Percentiles rank a stretch among this genome's conserved stretches.
Conservation (phyloP, 176 grass and related monocot genomes). For the Carex scoparia region DNA sequence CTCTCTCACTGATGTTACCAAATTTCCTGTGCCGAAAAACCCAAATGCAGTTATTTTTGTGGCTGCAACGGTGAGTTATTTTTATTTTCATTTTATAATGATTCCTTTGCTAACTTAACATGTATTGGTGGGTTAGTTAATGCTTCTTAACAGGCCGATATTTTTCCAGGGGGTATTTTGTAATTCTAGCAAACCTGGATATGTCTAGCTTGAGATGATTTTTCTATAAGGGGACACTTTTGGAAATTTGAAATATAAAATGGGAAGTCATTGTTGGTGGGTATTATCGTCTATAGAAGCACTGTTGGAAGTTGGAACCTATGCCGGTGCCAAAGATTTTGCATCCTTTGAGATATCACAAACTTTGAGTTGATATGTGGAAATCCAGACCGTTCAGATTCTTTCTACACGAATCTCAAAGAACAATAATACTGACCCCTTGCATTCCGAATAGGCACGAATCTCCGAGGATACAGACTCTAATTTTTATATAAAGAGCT, state of each 20-base stretch:
- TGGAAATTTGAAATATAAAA: not conserved
- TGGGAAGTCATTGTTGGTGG: not conserved
- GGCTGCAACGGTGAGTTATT: slow-evolving; percentile 46
- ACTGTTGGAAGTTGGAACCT: not conserved
- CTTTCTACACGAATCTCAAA: too few species aligned
- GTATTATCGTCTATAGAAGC: not conserved
- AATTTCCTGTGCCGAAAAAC: slow-evolving; percentile 69
- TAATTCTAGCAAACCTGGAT: not conserved
- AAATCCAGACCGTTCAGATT: too few species aligned
- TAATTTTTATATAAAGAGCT: too few species aligned
- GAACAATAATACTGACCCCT: too few species aligned
- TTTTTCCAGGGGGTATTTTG: not conserved
- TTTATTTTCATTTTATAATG: slow-evolving; percentile 7
- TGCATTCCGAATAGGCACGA: too few species aligned
- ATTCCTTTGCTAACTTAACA: slow-evolving; percentile 4
- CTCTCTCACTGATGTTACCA: slow-evolving; percentile 80
- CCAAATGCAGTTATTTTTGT: slow-evolving; percentile 72
- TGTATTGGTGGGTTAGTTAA: not conserved
- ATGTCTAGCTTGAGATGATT: not conserved
- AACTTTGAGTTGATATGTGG: too few species aligned
- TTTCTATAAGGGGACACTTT: not conserved
- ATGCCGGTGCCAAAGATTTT: not conserved
- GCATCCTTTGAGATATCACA: too few species aligned
- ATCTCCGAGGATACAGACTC: too few species aligned
- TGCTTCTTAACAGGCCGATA: not conserved